Evolutionary conservation across 495 filamentous ascomycete species (phyloP), one percentile per base, ranked within the genome.

Genomic region (Penicillium desertorum): DNA sequence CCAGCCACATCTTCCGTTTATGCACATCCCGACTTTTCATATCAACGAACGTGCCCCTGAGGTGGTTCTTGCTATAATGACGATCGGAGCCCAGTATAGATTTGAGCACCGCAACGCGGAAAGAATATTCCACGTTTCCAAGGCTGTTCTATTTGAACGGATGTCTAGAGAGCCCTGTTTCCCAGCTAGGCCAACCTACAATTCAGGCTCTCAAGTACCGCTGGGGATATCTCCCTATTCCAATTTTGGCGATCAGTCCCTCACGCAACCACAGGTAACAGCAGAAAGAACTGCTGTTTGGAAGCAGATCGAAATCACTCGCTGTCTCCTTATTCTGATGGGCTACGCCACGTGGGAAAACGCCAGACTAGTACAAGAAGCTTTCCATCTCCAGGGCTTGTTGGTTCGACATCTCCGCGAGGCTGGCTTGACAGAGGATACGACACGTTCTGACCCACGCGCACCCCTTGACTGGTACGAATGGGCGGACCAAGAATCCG

Each of bases 271-370:
- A 32, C 59, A 37, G 49, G 46, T 17, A 41, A 25, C 45, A 45
- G 17, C 22, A 36, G 62, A 25, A 16, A 59, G 58, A 44, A 46
- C 49, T 57, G 62, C 45, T 44, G 52, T 45, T 32, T 62, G 49
- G 54, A 69, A 61, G 25, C 61, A 71, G 37, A 68, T 70, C 30
- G 71, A 76, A 52, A 70, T 66, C 20, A 73, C 73, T 32, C 67
- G 73, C 10, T 73, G 70, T 29, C 58, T 76, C 3, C 62, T 74
- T 6, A 56, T 66, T 0, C 60, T 76, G 22, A 76, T 76, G 71
- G 68, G 68, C 10, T 76, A 72, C 50, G 59, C 73, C 6, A 74
- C 73, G 4, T 76, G 73, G 73, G 73, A 76, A 45, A 63, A 57
- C 46, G 64, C 68, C 11, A 63, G 66, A n/a, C 61, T 74, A 16